phyloP scores from a whole-genome alignment of 352 stramenopile species.

The Phytophthora ramorum region DNA sequence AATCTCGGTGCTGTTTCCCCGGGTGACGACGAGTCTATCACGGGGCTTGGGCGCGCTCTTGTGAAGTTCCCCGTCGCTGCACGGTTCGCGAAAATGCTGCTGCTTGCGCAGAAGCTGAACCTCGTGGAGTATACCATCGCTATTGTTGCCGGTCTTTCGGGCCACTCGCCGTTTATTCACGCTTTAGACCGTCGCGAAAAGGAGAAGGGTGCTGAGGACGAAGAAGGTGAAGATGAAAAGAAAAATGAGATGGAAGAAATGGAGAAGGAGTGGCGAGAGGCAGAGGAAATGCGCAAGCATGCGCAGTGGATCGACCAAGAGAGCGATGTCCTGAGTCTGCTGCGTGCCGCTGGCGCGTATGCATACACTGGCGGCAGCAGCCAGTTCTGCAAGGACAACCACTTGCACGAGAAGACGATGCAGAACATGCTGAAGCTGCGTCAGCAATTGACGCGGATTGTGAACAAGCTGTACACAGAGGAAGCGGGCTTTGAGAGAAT shows the following conservation, averaged over 20 bases:
- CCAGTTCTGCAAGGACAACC: slow-evolving; percentile 77
- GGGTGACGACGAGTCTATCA: slow-evolving; percentile 74
- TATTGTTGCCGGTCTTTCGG: slow-evolving; percentile 78
- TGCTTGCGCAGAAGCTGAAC: slow-evolving; percentile 75
- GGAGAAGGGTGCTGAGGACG: slow-evolving; percentile 46
- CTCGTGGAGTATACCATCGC: slow-evolving; percentile 86
- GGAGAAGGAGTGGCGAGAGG: slow-evolving; percentile 77
- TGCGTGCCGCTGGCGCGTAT: slow-evolving; percentile 81
- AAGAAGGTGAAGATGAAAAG: slow-evolving; percentile 32
- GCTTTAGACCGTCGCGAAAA: slow-evolving; percentile 53
- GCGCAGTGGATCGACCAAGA: slow-evolving; percentile 83
- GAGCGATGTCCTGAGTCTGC: slow-evolving; percentile 81
- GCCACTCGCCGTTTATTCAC: slow-evolving; percentile 79
- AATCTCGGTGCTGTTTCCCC: slow-evolving; percentile 73
- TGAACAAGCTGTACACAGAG: slow-evolving; percentile 70
- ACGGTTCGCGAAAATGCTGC: slow-evolving; percentile 91
- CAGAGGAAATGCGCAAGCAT: slow-evolving; percentile 74
- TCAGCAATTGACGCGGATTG: slow-evolving; percentile 83
- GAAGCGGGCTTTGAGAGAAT: slow-evolving; percentile 51
- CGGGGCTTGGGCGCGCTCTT: slow-evolving; percentile 77
- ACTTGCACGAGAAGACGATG: slow-evolving; percentile 89
- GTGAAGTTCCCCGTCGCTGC: slow-evolving; percentile 89
- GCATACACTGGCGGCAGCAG: slow-evolving; percentile 69
- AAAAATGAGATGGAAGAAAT: slow-evolving; percentile 67
- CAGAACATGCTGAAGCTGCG: slow-evolving; percentile 89